Percentiles rank a stretch among this genome's conserved stretches.
Evolutionary conservation across 2,329 filamentous ascomycete genomes (phyloP).

Genomic region (Daldinia sp.): DNA sequence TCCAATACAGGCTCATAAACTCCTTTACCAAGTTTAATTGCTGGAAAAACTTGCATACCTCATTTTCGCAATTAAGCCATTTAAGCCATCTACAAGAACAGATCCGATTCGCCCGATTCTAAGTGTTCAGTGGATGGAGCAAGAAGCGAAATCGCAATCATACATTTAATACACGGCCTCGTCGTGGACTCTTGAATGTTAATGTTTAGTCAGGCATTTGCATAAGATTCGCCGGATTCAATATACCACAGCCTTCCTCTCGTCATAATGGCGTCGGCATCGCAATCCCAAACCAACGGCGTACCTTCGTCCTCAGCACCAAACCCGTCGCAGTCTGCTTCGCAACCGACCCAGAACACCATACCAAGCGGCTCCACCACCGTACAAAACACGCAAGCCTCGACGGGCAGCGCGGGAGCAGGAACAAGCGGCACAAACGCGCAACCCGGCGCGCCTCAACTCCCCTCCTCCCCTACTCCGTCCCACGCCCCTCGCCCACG

Average conservation of each 20-base stretch:
- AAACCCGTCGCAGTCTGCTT: slow-evolving; percentile 43
- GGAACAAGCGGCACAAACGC: slow-evolving; percentile 27
- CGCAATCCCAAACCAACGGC: slow-evolving; percentile 62
- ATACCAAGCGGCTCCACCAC: slow-evolving; percentile 47
- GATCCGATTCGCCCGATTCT: too few relatives aligned
- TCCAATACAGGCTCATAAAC: neutral
- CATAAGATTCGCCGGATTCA: too few relatives aligned
- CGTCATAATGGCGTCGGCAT: slow-evolving; percentile 45
- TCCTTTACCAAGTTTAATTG: neutral
- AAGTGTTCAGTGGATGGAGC: neutral
- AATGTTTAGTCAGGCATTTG: neutral
- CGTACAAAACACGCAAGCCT: slow-evolving; percentile 40
- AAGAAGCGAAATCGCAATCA: neutral
- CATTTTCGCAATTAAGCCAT: neutral
- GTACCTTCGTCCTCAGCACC: slow-evolving; percentile 52
- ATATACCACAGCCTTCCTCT: neutral
- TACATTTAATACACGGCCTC: neutral
- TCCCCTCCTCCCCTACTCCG: slow-evolving; percentile 33
- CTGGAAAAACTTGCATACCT: too few relatives aligned
- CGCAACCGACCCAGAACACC: slow-evolving; percentile 41
- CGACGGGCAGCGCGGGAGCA: slow-evolving; percentile 15
- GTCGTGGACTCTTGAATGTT: neutral
- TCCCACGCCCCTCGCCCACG: slow-evolving; percentile 68
- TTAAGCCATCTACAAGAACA: too few relatives aligned
- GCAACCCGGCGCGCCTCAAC: slow-evolving; percentile 43